Evolutionary conservation across 1,284 basidiomycete genomes (phyloP).

Genomic region (Pholiota adiposa): DNA sequence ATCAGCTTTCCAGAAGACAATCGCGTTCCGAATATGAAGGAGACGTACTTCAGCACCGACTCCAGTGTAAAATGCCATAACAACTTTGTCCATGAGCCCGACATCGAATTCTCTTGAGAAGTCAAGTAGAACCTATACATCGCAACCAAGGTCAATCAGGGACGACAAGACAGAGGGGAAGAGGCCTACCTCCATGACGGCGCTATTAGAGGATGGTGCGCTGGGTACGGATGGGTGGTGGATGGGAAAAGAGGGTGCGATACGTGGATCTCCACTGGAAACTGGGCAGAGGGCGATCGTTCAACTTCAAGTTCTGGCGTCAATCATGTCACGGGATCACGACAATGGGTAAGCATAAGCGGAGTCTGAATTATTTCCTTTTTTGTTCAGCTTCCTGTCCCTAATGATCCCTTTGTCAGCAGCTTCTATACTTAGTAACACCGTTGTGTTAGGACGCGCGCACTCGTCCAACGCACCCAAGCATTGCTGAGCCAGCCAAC

Average conservation of each 20-base stretch:
- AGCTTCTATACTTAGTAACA: background rate
- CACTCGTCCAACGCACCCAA: too few relatives aligned
- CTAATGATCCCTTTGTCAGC: background rate
- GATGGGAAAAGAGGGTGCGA: constrained; percentile 21
- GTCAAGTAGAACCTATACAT: constrained; percentile 77
- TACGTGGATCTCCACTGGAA: constrained; percentile 20
- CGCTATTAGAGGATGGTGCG: constrained; percentile 23
- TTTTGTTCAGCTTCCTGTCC: constrained; percentile 6
- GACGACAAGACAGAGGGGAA: constrained; percentile 11
- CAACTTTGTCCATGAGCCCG: constrained; percentile 83
- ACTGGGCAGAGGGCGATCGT: constrained; percentile 42
- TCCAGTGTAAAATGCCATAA: constrained; percentile 82
- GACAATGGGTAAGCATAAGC: constrained; percentile 28
- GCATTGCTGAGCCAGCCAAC: too few relatives aligned
- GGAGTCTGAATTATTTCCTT: constrained; percentile 27
- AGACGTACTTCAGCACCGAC: constrained; percentile 72
- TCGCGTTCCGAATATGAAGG: constrained; percentile 23
- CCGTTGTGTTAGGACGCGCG: too few relatives aligned
- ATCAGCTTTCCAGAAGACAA: constrained; percentile 21
- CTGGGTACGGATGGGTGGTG: constrained; percentile 18
- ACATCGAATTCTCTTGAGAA: constrained; percentile 88
- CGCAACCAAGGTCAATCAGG: constrained; percentile 24
- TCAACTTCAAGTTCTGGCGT: constrained; percentile 27
- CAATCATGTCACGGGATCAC: constrained; percentile 32
- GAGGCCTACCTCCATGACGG: constrained; percentile 47